Base-by-base conservation (phyloP, 2,329 filamentous ascomycete species). In the Atkinsonella texensis region DNA sequence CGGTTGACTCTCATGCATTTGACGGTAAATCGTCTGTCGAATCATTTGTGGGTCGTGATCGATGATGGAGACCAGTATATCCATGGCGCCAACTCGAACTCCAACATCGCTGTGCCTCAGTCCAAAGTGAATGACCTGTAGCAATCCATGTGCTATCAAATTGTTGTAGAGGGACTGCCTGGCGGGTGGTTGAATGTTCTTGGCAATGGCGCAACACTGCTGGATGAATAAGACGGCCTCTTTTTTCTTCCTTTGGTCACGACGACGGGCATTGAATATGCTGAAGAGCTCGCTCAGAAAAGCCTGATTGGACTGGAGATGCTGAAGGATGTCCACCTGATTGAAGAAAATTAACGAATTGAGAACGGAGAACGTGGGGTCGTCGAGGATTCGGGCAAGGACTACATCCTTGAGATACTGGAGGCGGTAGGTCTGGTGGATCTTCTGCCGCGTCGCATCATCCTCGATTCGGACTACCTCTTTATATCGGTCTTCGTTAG, bases 351-450 rank as follows among this genome's bases (percentile, higher is more conserved):
- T 98, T 60, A 97, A 79, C 48, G 89, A 95, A 70, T 97, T 98
- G 57, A 98, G 82, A 28, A 97, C 90, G 23, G 89, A 95, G 67
- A 97, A 98, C 18, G 93, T 98, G 48, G 91, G 91, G 66, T 98
- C 93, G 68, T 98, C 93, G 55, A 98, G 77, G 56, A 98, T 97
- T 56, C 93, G 83, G 32, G 93, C 93, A 43, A 98, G 78, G 1
- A 97, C 91, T n/a, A 98, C 93, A 62, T 98, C 93, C 67, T 97
- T 98, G 51, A 98, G 77, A 65, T 98, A 98, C 63, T 95, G 90
- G 35, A 98, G 73, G 40, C 93, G 87, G 71, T 96, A 96, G 1
- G 93, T 97, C 66, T 90, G 89, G 63, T 96, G 90, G 40, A 98
- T 97, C 73, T 97, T 97, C 60, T 81, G 84, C 58, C 84, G 82